A percentile compares a stretch with the other conserved stretches of the same genome.
Evolutionary conservation across 257 asterid genomes (phyloP).

Genomic region (Solanum etuberosum): DNA sequence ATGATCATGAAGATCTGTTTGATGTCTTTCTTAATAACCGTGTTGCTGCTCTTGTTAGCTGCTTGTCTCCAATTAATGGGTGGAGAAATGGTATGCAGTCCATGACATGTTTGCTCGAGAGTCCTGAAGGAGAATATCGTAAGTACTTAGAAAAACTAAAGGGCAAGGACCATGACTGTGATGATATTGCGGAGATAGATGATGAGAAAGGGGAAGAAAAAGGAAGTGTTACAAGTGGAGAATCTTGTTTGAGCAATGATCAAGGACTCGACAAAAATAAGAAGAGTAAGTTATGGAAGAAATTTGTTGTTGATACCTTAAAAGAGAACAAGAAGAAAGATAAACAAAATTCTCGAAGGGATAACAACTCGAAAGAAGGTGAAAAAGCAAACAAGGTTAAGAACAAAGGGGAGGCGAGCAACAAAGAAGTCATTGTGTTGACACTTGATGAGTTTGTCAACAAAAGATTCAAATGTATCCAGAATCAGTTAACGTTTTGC

Average conservation of each 20-base stretch:
- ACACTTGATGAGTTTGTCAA: slow-evolving; percentile 33
- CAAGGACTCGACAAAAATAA: not conserved
- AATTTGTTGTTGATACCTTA: slow-evolving; percentile 7
- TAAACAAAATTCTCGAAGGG: not conserved
- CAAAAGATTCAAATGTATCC: not conserved
- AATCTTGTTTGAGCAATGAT: not conserved
- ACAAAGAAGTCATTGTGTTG: not conserved
- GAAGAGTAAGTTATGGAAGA: slow-evolving; percentile 5
- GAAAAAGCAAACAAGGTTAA: not conserved
- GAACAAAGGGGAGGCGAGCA: not conserved
- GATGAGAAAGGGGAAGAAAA: not conserved
- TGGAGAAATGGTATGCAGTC: slow-evolving; percentile 20
- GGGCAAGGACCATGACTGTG: not conserved
- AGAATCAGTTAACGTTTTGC: slow-evolving; percentile 3
- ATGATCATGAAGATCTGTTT: slow-evolving; percentile 32
- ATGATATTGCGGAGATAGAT: not conserved
- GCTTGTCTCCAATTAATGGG: slow-evolving; percentile 22
- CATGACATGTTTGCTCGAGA: slow-evolving; percentile 26
- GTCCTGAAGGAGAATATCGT: slow-evolving; percentile 19
- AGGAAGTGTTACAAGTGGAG: not conserved
- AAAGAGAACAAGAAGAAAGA: slow-evolving; percentile 14
- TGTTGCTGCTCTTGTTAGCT: slow-evolving; percentile 5
- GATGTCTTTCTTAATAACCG: slow-evolving; percentile 43
- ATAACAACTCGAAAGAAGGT: not conserved
- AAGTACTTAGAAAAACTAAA: slow-evolving; percentile 1